Base-by-base conservation (phyloP, 768 basidiomycete genomes). In the Amanita phalloides region DNA sequence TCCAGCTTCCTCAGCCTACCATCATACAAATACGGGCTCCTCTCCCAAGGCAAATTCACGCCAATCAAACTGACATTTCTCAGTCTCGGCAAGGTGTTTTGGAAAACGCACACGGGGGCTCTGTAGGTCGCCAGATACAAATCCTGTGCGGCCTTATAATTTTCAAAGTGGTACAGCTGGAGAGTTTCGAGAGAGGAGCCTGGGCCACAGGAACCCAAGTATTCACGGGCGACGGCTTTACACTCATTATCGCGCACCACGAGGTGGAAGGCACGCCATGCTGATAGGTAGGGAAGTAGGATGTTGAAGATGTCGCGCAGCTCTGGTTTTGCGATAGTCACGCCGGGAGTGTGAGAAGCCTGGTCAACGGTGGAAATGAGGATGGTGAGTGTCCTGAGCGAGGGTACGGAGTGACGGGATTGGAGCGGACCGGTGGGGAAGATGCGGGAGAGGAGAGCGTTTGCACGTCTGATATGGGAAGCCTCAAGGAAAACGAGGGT, bases 151-250 rank as follows among this genome's bases (percentile, higher is more conserved):
- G 68, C 74, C 20, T 67, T 60, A 60, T 74, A 84, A 58, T 80
- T 71, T 59, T 82, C 76, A 56, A 82, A 79, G 60, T 84, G 82
- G 61, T 81, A 84, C 3, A 84, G 68, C 63, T 81, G 77, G 30
- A 82, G 72, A 3, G 77, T 77, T 61, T 78, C 73, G 45, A 84
- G 73, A 45, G 65, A 62, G n/a, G 75, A 77, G 0, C 78, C 80
- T 33, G 74, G 67, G 1, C 75, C 76, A 56, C 79, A 80, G 9
- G 65, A 67, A 48, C 70, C 69, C 13, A 82, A 69, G 54, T 69
- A 66, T n/a, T 67, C 63, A 37, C 79, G 73, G 4, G 81, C 79
- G 45, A 66, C 65, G 38, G 64, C 65, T 64, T 82, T 82, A 65
- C 79, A 81, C n/a, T 69, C 66, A 55, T 77, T 73, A 59, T 79